A percentile compares a stretch with the other conserved stretches of the same genome.
Conservation (phyloP, 2,329 filamentous ascomycete species). For the Hypoxylon rubiginosum region DNA sequence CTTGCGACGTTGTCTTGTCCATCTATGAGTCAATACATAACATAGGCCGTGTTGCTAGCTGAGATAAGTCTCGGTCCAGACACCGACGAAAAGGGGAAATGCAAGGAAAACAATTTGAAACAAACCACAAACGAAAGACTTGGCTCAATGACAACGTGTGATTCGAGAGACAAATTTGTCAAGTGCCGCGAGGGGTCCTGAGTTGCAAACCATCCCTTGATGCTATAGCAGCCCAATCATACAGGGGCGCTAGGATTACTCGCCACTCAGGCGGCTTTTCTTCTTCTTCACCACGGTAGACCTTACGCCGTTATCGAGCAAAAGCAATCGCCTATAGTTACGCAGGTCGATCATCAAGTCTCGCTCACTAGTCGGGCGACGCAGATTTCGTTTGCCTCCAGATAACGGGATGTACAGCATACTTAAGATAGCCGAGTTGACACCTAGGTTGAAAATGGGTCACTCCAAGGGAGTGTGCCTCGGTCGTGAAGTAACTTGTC, state of each 20-base stretch:
- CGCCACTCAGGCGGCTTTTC: constrained; percentile 43
- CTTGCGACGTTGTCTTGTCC: background rate
- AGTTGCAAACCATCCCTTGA: constrained; percentile 34
- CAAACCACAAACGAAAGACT: constrained; percentile 28
- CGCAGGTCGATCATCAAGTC: constrained; percentile 15
- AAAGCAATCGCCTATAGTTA: constrained; percentile 9
- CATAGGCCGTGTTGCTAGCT: constrained; percentile 9
- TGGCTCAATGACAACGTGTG: constrained; percentile 34
- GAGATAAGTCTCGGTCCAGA: constrained; percentile 28
- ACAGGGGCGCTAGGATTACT: constrained; percentile 32
- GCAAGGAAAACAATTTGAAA: constrained; percentile 34
- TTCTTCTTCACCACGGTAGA: constrained; percentile 29
- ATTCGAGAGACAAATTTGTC: constrained; percentile 32
- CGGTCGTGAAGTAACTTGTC: constrained; percentile 21
- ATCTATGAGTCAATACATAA: background rate
- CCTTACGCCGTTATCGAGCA: constrained; percentile 17
- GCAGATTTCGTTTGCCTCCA: constrained; percentile 4
- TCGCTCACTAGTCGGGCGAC: constrained; percentile 25
- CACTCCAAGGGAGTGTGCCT: constrained; percentile 14
- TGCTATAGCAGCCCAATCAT: constrained; percentile 42
- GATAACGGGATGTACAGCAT: background rate
- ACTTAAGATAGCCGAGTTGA: constrained; percentile 14
- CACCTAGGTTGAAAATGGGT: constrained; percentile 8
- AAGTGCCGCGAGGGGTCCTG: constrained; percentile 39
- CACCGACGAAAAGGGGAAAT: constrained; percentile 17